These are phyloP conservation scores for Aurinia saxatilis DNA, from an alignment of 345 rosid species.

Conservation along the genomic window DNA sequence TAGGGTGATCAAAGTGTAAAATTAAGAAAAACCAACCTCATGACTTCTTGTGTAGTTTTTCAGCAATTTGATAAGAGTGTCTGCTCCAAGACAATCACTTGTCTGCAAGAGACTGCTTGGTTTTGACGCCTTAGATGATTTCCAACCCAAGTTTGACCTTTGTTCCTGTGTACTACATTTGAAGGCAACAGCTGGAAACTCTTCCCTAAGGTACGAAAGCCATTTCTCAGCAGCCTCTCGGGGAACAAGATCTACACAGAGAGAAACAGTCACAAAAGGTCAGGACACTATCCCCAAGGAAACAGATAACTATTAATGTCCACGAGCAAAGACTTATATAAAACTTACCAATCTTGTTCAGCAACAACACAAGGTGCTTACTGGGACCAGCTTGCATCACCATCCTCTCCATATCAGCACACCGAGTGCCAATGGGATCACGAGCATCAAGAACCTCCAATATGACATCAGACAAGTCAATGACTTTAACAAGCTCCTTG, in stretches of 20 bases:
- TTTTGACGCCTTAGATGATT: conserved; percentile 58
- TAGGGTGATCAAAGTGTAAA: not conserved
- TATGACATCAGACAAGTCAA: conserved; percentile 89
- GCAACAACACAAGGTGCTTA: conserved; percentile 73
- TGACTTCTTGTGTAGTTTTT: conserved; percentile 95
- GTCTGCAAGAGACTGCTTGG: conserved; percentile 69
- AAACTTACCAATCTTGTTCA: conserved; percentile 82
- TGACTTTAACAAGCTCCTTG: conserved; percentile 88
- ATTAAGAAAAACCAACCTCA: conserved; percentile 38
- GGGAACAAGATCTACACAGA: conserved; percentile 83
- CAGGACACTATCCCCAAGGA: not conserved
- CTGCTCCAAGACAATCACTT: conserved; percentile 98
- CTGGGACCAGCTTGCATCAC: conserved; percentile 76
- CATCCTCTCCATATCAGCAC: conserved; percentile 92
- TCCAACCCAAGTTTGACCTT: conserved; percentile 91
- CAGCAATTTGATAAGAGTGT: conserved; percentile 78
- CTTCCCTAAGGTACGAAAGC: conserved; percentile 91
- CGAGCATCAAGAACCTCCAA: conserved; percentile 94
- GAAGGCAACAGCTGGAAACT: conserved; percentile 93
- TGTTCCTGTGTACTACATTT: conserved; percentile 96
- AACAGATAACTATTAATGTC: not conserved
- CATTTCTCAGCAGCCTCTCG: conserved; percentile 94
- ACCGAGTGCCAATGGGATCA: conserved; percentile 91
- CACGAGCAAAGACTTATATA: not conserved
- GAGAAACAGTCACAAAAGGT: not conserved